Evolutionary conservation across 106 monocot genomes (phyloP).

Genomic region (Vanilla planifolia): DNA sequence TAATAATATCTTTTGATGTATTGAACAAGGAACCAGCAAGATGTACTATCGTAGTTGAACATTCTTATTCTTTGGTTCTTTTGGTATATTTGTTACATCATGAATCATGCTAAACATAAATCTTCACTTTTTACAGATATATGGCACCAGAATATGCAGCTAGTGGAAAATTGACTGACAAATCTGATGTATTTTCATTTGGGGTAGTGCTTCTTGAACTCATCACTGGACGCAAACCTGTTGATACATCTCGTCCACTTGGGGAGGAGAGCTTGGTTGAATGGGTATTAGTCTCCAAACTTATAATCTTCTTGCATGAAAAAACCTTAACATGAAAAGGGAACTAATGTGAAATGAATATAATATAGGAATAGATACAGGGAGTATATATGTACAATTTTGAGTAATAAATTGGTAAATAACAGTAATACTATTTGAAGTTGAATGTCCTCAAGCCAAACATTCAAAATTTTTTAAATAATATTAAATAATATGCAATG

Average conservation of each 20-base stretch:
- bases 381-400: neutral
- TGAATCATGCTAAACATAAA: neutral
- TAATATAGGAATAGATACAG: neutral
- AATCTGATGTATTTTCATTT: conserved; percentile 19
- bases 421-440: neutral
- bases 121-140: conserved; percentile 9
- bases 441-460: neutral
- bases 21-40: too few relatives aligned
- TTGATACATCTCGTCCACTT: conserved; percentile 7
- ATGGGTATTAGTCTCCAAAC: conserved; percentile 7
- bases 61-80: neutral
- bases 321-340: neutral
- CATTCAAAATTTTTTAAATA: neutral
- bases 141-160: conserved; percentile 18
- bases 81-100: neutral
- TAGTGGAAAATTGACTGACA: conserved; percentile 15
- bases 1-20: too few relatives aligned
- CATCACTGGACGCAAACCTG: conserved; percentile 12
- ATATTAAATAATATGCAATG: too few relatives aligned
- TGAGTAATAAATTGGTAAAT: neutral
- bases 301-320: neutral
- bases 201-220: conserved; percentile 13
- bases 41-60: neutral
- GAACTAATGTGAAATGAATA: neutral
- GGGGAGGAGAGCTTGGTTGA: conserved; percentile 13